Base-by-base conservation (phyloP, 495 filamentous ascomycete species). In the Penicillium macrosclerotiorum region DNA sequence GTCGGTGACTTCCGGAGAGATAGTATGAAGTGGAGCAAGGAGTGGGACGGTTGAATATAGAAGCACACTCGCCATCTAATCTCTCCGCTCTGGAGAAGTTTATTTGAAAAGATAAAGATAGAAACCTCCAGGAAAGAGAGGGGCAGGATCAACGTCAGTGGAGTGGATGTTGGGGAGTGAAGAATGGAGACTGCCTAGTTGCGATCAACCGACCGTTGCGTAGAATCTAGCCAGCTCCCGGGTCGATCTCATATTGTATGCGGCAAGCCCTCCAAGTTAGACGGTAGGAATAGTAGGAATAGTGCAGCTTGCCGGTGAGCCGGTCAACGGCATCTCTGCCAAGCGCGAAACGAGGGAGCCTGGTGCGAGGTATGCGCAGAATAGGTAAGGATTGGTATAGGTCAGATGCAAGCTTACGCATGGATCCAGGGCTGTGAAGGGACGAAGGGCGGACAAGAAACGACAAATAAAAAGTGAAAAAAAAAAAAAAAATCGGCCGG, bases 321-420 rank as follows among this genome's bases (percentile, higher is more conserved):
- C 33, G 39, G 27, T 7, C 27, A 8, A 25, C 37, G 37, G 42
- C 39, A 33, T 39, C 24, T 19, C 17, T 45, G 53, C 49, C 56
- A 60, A 53, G 55, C 17, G 14, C 12, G 20, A 49, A 59, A 55
- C 29, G 41, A 42, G 25, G 55, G 31, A 55, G 45, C 55, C 49
- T 53, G 33, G 40, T 20, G 22, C 4, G n/a, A n/a, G n/a, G n/a
- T n/a, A n/a, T n/a, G n/a, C n/a, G n/a, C n/a, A n/a, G n/a, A n/a
- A n/a, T n/a, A n/a, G n/a, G n/a, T n/a, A n/a, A n/a, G 16, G 13
- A 34, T 31, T 38, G 4, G n/a, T 11, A 25, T 8, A 11, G 14
- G 3, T 36, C 31, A 39, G 19, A 34, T 41, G 23, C 41, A 11
- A 17, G 42, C 27, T 43, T 48, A 37, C 49, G 49, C 32, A 52